phyloP scores from a whole-genome alignment of 23 red algal species.

The Gracilaria vermiculophylla region DNA sequence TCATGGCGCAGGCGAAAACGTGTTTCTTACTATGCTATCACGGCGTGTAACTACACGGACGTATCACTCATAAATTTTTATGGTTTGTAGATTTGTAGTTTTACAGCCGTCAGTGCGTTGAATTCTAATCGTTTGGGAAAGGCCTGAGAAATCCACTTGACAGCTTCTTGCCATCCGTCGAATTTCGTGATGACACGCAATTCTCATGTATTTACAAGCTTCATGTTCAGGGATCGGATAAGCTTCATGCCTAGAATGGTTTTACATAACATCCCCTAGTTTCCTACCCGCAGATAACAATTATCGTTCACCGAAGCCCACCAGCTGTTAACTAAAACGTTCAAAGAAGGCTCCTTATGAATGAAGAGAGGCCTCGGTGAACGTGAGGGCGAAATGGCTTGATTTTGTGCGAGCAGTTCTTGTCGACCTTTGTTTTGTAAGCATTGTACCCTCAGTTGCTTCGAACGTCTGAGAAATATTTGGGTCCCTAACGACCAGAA shows the following conservation, averaged over 20 bases:
- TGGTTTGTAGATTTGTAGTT: not conserved
- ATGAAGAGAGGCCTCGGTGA: not conserved
- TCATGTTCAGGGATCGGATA: not conserved
- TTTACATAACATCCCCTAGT: not conserved
- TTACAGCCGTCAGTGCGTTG: not conserved
- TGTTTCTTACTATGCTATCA: no score
- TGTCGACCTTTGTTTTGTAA: not conserved
- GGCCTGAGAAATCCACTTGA: not conserved
- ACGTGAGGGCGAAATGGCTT: not conserved
- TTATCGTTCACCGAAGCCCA: no score
- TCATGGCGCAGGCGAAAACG: no score
- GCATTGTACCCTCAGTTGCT: not conserved
- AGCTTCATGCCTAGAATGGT: not conserved
- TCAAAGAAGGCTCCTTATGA: not conserved
- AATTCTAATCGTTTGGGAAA: not conserved
- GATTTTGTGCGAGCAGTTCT: not conserved
- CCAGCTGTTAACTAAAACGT: not conserved
- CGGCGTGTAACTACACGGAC: no score
- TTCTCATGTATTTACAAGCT: not conserved
- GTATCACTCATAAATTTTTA: not conserved
- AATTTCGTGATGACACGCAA: conserved; percentile 1
- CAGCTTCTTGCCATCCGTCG: not conserved
- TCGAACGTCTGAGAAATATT: not conserved
- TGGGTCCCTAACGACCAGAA: no score
- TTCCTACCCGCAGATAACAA: not conserved